Evolutionary conservation across 495 filamentous ascomycete species (phyloP), one percentile per base, ranked within the genome.

Genomic region (Neurospora sp.): DNA sequence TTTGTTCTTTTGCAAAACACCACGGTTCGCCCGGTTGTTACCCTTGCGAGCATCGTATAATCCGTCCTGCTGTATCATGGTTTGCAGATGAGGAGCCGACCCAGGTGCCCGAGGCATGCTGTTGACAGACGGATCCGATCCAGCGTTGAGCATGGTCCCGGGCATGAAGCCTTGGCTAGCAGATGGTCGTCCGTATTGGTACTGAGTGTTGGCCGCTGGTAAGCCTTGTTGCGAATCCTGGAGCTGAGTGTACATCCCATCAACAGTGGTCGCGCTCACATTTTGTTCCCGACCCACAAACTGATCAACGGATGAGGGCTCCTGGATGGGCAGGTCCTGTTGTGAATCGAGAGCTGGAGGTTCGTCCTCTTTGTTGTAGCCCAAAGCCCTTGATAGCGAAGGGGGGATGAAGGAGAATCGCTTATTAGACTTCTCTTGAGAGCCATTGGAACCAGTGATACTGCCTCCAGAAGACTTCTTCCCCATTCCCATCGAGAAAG

Each of bases 321-420:
- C 84, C 73, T 87, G 84, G 54, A 85, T 86, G 0, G 82, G 84
- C 39, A 84, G 77, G 72, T 85, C 82, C 42, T 83, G 80, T 71
- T 85, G 85, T 7, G 81, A 86, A 14, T 84, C 83, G 12, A 72
- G 74, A 62, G 82, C 76, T 4, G 80, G 79, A 3, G 80, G 76
- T 5, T 78, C 73, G 14, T 85, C 80, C 20, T 88, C 86, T 75
- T 84, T 86, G 75, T 85, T 79, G 76, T 86, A 81, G 27, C 82
- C 86, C 72, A 86, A 85, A 3, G 85, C 83, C 78, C 88, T 90
- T 27, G 92, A 94, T 80, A 96, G 92, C 6, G 88, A 91, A 7
- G 86, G 79, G 0, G 93, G 93, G 16, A 98, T 84, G 66, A 99
- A 88, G 3, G 93, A 96, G 81, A 94, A 94, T n/a, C 91, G 86